Evolutionary conservation across 345 rosid species (phyloP).

Genomic region (Eucalyptus microcorys): DNA sequence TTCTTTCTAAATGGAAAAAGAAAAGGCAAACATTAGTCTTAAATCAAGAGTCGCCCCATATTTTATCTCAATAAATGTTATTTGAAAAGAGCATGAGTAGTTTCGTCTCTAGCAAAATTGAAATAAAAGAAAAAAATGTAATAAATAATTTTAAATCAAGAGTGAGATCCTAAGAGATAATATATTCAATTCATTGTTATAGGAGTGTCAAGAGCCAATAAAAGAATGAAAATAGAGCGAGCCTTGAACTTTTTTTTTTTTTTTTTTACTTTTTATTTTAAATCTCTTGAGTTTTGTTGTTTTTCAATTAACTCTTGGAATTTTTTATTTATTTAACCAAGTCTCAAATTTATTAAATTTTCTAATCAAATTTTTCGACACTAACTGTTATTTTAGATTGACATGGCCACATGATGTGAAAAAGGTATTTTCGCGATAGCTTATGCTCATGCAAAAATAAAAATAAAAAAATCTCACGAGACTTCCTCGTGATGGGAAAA

Average conservation of each 20-base stretch:
- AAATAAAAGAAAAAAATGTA: too few relatives aligned
- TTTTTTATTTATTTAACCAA: neutral
- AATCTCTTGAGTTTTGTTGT: neutral
- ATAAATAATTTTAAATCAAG: too few relatives aligned
- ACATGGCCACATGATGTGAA: neutral
- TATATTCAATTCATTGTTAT: fast-evolving
- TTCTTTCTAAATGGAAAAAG: neutral
- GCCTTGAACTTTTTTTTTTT: neutral
- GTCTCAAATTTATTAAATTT: neutral
- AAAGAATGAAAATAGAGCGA: too few relatives aligned
- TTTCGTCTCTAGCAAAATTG: neutral
- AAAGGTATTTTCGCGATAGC: too few relatives aligned
- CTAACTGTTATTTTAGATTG: neutral
- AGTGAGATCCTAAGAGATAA: fast-evolving
- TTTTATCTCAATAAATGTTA: too few relatives aligned
- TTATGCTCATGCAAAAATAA: neutral
- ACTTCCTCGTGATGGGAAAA: fast-evolving
- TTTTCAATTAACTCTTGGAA: neutral
- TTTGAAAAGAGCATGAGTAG: neutral
- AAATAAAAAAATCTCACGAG: too few relatives aligned
- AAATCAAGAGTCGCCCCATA: neutral
- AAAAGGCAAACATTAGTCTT: too few relatives aligned
- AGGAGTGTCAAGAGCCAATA: neutral
- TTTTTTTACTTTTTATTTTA: neutral
- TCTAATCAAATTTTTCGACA: neutral